Evolutionary conservation across 2,329 filamentous ascomycete genomes (phyloP).

Genomic region (Botrytis deweyae): DNA sequence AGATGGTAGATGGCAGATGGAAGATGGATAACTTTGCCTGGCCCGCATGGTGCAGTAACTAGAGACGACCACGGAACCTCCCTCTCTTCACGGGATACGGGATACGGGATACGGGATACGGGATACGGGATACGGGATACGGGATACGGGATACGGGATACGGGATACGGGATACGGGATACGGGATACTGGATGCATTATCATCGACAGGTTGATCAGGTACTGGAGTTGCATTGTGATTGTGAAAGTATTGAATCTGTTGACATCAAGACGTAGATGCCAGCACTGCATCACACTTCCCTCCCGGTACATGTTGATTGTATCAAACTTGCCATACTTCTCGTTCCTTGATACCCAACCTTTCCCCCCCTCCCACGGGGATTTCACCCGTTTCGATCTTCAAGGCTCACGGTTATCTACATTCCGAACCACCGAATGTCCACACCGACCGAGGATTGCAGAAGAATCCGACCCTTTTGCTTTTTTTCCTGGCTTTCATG

Average conservation of each 20-base stretch:
- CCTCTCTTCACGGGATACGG: background rate
- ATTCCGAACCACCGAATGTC: background rate
- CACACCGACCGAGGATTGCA: background rate
- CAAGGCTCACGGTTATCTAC: background rate
- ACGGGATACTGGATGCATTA: background rate
- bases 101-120: too few relatives aligned
- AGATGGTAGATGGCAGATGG: background rate
- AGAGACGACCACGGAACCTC: background rate
- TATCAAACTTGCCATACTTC: background rate
- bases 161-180: background rate
- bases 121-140: background rate
- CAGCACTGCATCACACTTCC: background rate
- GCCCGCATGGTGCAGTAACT: background rate
- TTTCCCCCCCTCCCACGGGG: background rate
- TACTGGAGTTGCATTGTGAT: background rate
- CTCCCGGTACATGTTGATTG: background rate
- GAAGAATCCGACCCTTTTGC: background rate
- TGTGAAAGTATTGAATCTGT: background rate
- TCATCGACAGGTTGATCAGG: background rate
- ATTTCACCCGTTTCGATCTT: background rate
- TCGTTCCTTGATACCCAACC: conserved; percentile 7
- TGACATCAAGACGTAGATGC: background rate
- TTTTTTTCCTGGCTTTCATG: background rate
- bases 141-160: background rate
- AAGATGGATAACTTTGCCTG: background rate